These are phyloP conservation scores for Ceratocystis diversiconidia DNA, from an alignment of 2,329 filamentous ascomycete genomes.

Conservation along the genomic window DNA sequence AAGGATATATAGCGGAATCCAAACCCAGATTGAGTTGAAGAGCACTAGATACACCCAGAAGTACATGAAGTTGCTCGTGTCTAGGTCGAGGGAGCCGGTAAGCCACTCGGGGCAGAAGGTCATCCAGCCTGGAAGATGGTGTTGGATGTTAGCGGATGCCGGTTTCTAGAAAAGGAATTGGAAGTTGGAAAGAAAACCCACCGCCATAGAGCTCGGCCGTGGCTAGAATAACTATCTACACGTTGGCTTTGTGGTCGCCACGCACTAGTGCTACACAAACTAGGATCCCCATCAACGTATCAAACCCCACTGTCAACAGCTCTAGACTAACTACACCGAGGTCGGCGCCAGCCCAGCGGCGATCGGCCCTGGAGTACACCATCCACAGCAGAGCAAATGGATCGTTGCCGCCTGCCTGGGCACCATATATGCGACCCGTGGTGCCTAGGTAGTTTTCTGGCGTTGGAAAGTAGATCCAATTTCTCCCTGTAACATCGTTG, in stretches of 20 bases:
- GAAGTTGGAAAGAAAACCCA: conserved; percentile 23
- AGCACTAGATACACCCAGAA: conserved; percentile 53
- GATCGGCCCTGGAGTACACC: conserved; percentile 52
- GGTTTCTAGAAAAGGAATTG: not conserved
- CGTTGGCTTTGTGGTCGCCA: conserved; percentile 39
- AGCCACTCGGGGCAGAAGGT: conserved; percentile 59
- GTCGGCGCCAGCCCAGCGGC: conserved; percentile 49
- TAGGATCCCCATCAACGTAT: conserved; percentile 44
- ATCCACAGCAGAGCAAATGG: conserved; percentile 50
- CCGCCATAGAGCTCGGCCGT: conserved; percentile 54
- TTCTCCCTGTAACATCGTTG: conserved; percentile 13
- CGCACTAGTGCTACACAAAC: conserved; percentile 47
- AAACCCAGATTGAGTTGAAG: conserved; percentile 56
- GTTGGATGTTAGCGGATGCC: not conserved
- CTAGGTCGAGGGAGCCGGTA: conserved; percentile 45
- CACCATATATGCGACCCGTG: conserved; percentile 37
- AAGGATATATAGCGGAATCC: conserved; percentile 45
- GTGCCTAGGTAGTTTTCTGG: conserved; percentile 39
- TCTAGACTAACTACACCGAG: conserved; percentile 50
- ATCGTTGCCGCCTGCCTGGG: conserved; percentile 41
- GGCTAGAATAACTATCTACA: conserved; percentile 51
- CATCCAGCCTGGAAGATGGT: conserved; percentile 44
- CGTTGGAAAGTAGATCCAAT: conserved; percentile 30
- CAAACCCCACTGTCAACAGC: conserved; percentile 49
- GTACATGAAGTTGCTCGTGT: conserved; percentile 54